A percentile compares a stretch with the other conserved stretches of the same genome.
phyloP scores from a whole-genome alignment of 495 filamentous ascomycete genomes.

The Paragyromitra xinjiangensis region DNA sequence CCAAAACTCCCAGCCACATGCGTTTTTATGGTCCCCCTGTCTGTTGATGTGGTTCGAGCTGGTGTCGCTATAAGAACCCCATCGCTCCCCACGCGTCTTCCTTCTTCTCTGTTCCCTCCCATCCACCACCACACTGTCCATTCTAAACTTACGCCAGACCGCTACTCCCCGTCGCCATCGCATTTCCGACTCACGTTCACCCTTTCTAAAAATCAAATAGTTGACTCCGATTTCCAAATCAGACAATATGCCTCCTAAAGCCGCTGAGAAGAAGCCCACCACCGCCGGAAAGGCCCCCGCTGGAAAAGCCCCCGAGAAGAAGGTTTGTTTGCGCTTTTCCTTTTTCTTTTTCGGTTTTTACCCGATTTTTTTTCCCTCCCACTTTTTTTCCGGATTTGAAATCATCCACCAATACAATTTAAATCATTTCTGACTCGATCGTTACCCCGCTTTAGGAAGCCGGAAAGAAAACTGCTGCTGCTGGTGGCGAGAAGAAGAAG shows the following conservation, averaged over 20 bases:
- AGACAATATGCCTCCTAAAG: slow-evolving; percentile 91
- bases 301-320: slow-evolving; percentile 93
- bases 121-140: slow-evolving; percentile 58
- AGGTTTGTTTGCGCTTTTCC: slow-evolving; percentile 61
- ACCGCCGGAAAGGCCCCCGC: slow-evolving; percentile 96
- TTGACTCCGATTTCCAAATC: slow-evolving; percentile 34
- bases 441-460: slow-evolving; percentile 68
- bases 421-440: slow-evolving; percentile 27
- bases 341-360: slow-evolving; percentile 12
- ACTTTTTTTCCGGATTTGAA: slow-evolving; percentile 29
- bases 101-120: slow-evolving; percentile 61
- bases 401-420: slow-evolving; percentile 17
- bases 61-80: slow-evolving; percentile 59
- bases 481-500: slow-evolving; percentile 99
- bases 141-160: slow-evolving; percentile 57
- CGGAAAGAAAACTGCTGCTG: slow-evolving; percentile 96
- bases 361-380: slow-evolving; percentile 14
- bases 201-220: slow-evolving; percentile 46
- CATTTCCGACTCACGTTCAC: slow-evolving; percentile 54
- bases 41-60: slow-evolving; percentile 57
- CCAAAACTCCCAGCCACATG: slow-evolving; percentile 53
- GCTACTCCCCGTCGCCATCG: slow-evolving; percentile 56
- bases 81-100: slow-evolving; percentile 60
- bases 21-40: slow-evolving; percentile 50
- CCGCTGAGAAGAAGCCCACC: slow-evolving; percentile 95